Conservation (phyloP, 768 basidiomycete species). For the Leccinum boreale region DNA sequence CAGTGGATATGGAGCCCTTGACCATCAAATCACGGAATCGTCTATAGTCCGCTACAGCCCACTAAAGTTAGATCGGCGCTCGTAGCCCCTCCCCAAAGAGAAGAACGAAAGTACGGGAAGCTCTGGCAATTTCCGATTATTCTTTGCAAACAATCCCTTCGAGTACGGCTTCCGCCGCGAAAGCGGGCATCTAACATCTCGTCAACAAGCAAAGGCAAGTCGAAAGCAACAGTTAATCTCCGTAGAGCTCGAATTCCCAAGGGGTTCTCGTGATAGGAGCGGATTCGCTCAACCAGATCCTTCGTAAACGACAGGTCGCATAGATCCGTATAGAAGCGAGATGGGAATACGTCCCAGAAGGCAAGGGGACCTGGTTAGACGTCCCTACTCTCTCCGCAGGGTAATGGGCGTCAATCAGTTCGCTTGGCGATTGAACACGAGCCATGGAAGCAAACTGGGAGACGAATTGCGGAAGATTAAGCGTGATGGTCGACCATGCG, state of each 20-base stretch:
- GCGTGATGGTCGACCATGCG: conserved; percentile 61
- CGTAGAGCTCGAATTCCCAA: conserved; percentile 77
- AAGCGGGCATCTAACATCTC: conserved; percentile 18
- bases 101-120: conserved; percentile 11
- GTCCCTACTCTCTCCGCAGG: conserved; percentile 20
- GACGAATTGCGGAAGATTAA: conserved; percentile 60
- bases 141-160: conserved; percentile 16
- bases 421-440: conserved; percentile 25
- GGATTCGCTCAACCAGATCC: conserved; percentile 72
- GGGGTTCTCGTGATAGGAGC: conserved; percentile 52
- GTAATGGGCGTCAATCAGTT: conserved; percentile 18
- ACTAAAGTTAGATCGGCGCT: conserved; percentile 21
- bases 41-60: conserved; percentile 13
- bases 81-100: conserved; percentile 14
- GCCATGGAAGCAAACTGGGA: conserved; percentile 57
- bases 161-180: conserved; percentile 17
- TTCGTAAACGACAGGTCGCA: conserved; percentile 70
- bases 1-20: conserved; percentile 1
- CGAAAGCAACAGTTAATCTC: conserved; percentile 27
- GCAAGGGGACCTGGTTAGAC: conserved; percentile 30
- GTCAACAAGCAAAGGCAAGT: conserved; percentile 12
- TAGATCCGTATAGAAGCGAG: conserved; percentile 73
- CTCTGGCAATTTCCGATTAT: conserved; percentile 18
- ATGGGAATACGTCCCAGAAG: conserved; percentile 59
- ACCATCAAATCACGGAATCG: conserved; percentile 16